Evolutionary conservation across 2,329 filamentous ascomycete genomes (phyloP).

Genomic region (Pseudogymnoascus sp.): DNA sequence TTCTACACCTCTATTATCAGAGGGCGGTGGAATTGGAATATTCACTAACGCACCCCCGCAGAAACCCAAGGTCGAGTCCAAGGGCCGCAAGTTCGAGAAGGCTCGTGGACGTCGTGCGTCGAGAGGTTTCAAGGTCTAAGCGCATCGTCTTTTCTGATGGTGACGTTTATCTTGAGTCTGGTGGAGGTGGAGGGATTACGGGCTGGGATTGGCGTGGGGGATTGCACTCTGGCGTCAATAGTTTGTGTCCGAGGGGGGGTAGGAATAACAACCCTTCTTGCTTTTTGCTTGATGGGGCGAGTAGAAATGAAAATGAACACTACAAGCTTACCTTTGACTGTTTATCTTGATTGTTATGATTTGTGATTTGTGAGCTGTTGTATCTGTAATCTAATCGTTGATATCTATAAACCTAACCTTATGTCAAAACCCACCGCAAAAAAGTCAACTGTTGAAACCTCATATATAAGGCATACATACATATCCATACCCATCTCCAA

Average conservation of each 20-base stretch:
- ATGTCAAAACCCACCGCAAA: neutral
- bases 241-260: neutral
- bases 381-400: too few species aligned
- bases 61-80: constrained; percentile 97
- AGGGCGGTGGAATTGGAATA: neutral
- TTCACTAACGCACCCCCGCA: constrained; percentile 40
- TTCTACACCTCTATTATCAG: neutral
- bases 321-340: neutral
- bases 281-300: neutral
- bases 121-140: constrained; percentile 99
- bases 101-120: constrained; percentile 98
- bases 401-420: too few species aligned
- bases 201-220: neutral
- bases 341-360: neutral
- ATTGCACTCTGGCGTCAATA: constrained; percentile 2
- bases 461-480: neutral
- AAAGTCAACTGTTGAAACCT: neutral
- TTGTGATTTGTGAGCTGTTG: too few species aligned
- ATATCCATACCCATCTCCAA: neutral
- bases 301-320: neutral
- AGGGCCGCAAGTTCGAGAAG: constrained; percentile 99
- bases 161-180: too few species aligned
- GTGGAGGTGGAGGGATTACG: neutral
- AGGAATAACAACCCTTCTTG: neutral
- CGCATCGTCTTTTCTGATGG: neutral